Base-by-base conservation (phyloP, 495 filamentous ascomycete genomes). In the Annulohypoxylon moriforme region DNA sequence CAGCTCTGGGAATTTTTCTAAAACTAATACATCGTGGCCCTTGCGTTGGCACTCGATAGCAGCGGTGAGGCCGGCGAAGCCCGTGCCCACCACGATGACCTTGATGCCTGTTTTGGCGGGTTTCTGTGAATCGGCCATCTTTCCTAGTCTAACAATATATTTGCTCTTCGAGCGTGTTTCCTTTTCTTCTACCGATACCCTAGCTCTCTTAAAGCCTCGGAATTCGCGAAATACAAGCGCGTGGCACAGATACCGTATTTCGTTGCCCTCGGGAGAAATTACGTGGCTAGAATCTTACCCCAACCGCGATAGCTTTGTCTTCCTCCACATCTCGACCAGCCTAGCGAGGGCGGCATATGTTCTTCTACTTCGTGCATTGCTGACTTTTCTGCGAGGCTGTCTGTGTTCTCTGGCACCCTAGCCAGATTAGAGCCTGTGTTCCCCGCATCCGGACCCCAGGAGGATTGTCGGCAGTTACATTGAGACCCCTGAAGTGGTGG, bases 21-120 rank as follows among this genome's bases (percentile, higher is more conserved):
- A 78, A 11, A 89, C 73, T 20, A 79, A 63, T 24, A 90, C 89
- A 31, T 72, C 76, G 67, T 91, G 88, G 3, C 89, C 89, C 75
- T 92, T 89, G 47, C 87, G 83, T 38, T 84, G 77, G 62, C 87
- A 89, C 76, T 91, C 89, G 60, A 90, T 87, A 36, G 87, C 86
- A 1, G 87, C 87, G 0, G 87, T 86, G 11, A 90, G 80, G 10
- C 88, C 88, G 27, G 84, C 89, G 47, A 90, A 88, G 38, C 89
- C 88, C 8, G 82, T 85, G 18, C 88, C 89, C 38, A 90, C 85
- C 58, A 90, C 82, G 13, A 90, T 76, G 27, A 90, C 84, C 22
- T 81, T 81, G 67, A 90, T 88, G 53, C 85, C 85, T 10, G 76
- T 85, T 27, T 55, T 58, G 3, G 66, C 14, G 18, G 63, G 62